phyloP scores from a whole-genome alignment of 345 rosid genomes.

The Murraya paniculata region DNA sequence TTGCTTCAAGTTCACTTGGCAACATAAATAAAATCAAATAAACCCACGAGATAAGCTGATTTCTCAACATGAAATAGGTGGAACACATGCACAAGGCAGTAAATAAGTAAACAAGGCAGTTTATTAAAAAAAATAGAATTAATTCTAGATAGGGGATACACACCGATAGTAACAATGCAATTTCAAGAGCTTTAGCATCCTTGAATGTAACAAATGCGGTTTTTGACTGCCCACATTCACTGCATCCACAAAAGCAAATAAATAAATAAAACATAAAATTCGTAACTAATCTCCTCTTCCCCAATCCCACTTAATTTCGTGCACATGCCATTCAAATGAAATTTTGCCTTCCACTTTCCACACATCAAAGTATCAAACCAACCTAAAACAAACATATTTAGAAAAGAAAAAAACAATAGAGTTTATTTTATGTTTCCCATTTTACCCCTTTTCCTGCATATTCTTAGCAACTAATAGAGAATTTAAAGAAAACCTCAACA shows the following conservation, averaged over 20 bases:
- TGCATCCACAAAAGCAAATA: conserved; percentile 26
- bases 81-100: neutral
- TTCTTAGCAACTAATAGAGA: neutral
- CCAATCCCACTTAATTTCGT: neutral
- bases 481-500: neutral
- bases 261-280: conserved; percentile 7
- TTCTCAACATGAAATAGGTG: conserved; percentile 6
- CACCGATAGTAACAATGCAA: conserved; percentile 81
- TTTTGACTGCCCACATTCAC: conserved; percentile 51
- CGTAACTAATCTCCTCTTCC: conserved; percentile 1
- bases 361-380: neutral
- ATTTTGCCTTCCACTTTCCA: neutral
- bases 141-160: conserved; percentile 11
- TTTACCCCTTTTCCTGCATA: neutral
- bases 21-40: neutral
- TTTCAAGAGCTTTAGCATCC: conserved; percentile 87
- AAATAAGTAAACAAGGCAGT: neutral
- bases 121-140: neutral
- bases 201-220: conserved; percentile 81
- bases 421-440: neutral
- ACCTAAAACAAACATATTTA: neutral
- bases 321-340: neutral
- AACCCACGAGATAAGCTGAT: neutral
- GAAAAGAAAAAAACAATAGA: neutral
- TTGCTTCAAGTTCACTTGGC: conserved; percentile 9